Evolutionary conservation across 2,329 filamentous ascomycete genomes (phyloP), one percentile per base, ranked within the genome.

Genomic region (Mariannaea elegans): DNA sequence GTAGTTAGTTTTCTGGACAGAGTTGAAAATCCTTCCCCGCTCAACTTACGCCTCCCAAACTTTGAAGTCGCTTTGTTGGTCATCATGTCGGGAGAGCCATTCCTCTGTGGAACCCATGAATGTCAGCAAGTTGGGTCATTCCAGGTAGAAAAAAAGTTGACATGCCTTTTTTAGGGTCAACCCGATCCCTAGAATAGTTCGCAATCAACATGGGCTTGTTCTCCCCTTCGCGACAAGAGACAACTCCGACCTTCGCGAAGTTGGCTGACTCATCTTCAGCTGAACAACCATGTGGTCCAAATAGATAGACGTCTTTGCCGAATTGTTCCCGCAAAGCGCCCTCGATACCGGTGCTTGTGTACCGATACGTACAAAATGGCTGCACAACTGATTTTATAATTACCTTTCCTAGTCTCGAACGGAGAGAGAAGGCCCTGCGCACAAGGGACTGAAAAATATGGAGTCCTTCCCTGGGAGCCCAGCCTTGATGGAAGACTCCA

Each of bases 21-120:
- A 3, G 42, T 64, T 13, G 54, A 14, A 38, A 36, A 18, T 29
- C 27, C 27, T 6, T 19, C 9, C 10, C 13, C n/a, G n/a, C n/a
- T n/a, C n/a, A n/a, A 63, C 63, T 19, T 21, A 61, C 63, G 63
- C 61, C 56, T 63, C 52, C 63, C 57, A 64, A 0, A 41, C 36
- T 13, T 48, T 61, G 21, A 65, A 65, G 2, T 63, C 63, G 0
- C 34, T 29, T 0, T 2, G n/a, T 14, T 63, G 50, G 0, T 59
- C 14, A 6, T 63, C 61, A 18, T 63, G 45, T 0, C 54, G 49
- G 0, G 27, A 48, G 5, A 63, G n/a, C 8, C 45, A 52, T 7
- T 61, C 54, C n/a, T 61, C 61, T 65, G n/a, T n/a, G n/a, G n/a
- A n/a, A n/a, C n/a, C n/a, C n/a, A n/a, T n/a, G n/a, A n/a, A n/a